Evolutionary conservation across 108 stramenopile genomes (phyloP), one percentile per base, ranked within the genome.

Genomic region (Cyclotella choctawhatcheeana): DNA sequence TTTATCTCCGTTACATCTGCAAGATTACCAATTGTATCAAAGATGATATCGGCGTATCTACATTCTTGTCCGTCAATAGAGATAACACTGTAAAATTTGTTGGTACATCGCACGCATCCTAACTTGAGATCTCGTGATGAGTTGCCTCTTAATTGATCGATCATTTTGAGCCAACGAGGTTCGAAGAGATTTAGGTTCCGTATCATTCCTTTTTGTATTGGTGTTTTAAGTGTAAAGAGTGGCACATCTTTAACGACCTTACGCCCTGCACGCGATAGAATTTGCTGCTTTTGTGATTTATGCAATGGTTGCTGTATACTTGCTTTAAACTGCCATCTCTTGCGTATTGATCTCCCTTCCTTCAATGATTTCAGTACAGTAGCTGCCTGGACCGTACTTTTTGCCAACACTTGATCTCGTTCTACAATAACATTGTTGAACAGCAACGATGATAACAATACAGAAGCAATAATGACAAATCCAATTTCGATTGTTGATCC

Each of bases 151-250:
- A 75, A 22, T 45, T 65, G 27, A 58, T 85, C 85, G 53, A 85
- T 83, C 85, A 85, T 85, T 64, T 74, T 82, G 6, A 85, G 75
- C 85, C 85, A 85, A 17, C 85, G 82, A 44, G 85, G 85, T 83
- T 85, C 85, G 45, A 85, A 85, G 14, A 85, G 48, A 40, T 85
- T 81, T 3, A 85, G 79, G 64, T 71, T 69, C 2, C 85, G 48
- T 54, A 58, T 72, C 26, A 47, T 61, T 59, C 79, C 75, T 21
- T 68, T 44, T 21, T 68, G 29, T 34, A 85, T 44, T 4, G 85
- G 74, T 47, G 40, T 71, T 53, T 81, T 85, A 35, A 85, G 71
- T 43, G 85, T 85, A 53, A 85, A 85, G 18, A 85, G 44, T 0
- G 85, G 85, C 48, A 75, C 13, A 35, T 60, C 47, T 37, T 37